phyloP scores from a whole-genome alignment of 1,284 basidiomycete species.

The Tausonia pullulans region DNA sequence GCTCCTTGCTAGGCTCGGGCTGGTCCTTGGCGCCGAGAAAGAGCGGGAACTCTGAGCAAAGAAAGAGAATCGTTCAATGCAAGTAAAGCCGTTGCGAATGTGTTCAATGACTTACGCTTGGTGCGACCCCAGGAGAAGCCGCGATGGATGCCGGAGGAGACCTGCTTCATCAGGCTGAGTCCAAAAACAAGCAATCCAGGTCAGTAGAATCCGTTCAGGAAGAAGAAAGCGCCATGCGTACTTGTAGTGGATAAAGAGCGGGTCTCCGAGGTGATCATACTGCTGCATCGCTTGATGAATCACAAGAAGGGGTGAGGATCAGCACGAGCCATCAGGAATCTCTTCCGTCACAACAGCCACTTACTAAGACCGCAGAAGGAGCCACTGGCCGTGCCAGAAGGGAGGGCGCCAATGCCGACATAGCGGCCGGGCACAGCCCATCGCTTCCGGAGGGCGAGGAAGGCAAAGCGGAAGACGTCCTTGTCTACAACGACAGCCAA shows the following conservation, averaged over 20 bases:
- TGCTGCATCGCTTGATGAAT: conserved; percentile 36
- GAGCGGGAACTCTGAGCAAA: conserved; percentile 8
- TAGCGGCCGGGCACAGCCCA: conserved; percentile 42
- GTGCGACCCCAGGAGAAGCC: conserved; percentile 35
- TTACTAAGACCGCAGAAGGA: conserved; percentile 5
- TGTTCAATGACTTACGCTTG: conserved; percentile 33
- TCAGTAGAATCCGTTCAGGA: background rate
- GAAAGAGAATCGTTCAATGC: background rate
- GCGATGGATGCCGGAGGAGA: conserved; percentile 32
- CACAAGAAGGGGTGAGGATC: no score
- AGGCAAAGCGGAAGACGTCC: conserved; percentile 41
- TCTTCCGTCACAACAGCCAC: conserved; percentile 10
- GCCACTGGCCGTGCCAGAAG: conserved; percentile 24
- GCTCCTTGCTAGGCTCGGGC: background rate
- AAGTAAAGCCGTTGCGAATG: no score
- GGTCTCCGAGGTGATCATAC: conserved; percentile 33
- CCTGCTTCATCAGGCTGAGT: conserved; percentile 36
- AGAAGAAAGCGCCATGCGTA: background rate
- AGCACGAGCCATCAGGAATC: background rate
- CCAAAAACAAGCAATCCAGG: background rate
- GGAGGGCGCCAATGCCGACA: conserved; percentile 35
- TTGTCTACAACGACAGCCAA: conserved; percentile 23
- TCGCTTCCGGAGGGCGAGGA: conserved; percentile 39
- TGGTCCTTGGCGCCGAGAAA: conserved; percentile 8
- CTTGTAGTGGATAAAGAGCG: conserved; percentile 39